These are phyloP conservation scores for Pelargonium fulgidum DNA, from an alignment of 441 rosid genomes.

Conservation along the genomic window DNA sequence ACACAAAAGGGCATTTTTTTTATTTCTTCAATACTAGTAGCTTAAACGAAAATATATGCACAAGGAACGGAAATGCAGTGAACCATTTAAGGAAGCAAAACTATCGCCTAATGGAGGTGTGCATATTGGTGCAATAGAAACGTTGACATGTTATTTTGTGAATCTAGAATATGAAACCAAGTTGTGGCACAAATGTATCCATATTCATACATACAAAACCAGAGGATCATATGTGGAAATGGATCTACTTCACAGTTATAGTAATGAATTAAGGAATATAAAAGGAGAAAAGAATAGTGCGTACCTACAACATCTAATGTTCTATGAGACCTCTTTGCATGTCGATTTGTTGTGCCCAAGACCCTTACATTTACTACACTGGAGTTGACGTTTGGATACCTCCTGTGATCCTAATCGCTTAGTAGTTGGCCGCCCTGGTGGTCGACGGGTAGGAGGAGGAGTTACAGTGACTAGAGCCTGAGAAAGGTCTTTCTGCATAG, in stretches of 20 bases:
- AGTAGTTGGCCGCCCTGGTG: constrained; percentile 78
- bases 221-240: neutral
- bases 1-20: neutral
- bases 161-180: no score
- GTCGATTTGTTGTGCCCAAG: constrained; percentile 89
- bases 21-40: neutral
- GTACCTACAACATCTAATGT: constrained; percentile 29
- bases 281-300: neutral
- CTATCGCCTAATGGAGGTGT: neutral
- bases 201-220: no score
- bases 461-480: constrained; percentile 54
- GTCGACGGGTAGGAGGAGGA: constrained; percentile 82
- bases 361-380: constrained; percentile 94
- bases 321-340: constrained; percentile 62
- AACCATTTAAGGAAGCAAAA: neutral
- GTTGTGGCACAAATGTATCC: no score
- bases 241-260: neutral
- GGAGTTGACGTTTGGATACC: constrained; percentile 70
- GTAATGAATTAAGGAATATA: neutral
- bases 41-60: neutral
- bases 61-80: neutral
- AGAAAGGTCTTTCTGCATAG: constrained; percentile 41
- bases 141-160: no score
- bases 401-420: constrained; percentile 57
- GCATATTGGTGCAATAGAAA: no score